These are phyloP conservation scores for Saccharomyces hybrid DNA, from an alignment of 1,139 yeast genomes.

Conservation along the genomic window DNA sequence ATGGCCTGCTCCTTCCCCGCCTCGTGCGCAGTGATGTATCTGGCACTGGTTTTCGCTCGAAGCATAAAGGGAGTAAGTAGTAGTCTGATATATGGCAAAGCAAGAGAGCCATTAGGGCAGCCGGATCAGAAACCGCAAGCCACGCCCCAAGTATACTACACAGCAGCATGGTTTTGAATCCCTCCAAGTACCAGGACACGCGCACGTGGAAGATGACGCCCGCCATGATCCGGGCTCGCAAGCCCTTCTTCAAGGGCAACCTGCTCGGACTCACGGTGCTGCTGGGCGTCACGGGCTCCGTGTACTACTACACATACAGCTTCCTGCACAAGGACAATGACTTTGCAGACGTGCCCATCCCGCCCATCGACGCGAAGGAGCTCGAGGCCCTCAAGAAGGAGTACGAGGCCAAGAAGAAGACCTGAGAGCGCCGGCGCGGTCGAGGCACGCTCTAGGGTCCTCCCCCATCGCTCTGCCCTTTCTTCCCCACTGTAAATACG, in stretches of 20 bases:
- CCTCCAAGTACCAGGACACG: constrained; percentile 59
- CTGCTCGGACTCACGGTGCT: constrained; percentile 52
- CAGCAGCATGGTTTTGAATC: constrained; percentile 23
- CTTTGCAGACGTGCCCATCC: constrained; percentile 84
- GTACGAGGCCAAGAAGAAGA: constrained; percentile 42
- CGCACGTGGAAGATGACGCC: constrained; percentile 86
- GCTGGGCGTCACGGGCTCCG: constrained; percentile 56
- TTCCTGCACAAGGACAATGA: constrained; percentile 68
- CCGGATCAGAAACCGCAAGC: neutral
- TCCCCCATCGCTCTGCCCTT: neutral
- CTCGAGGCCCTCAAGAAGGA: constrained; percentile 63
- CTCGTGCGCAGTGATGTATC: neutral
- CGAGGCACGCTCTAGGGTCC: neutral
- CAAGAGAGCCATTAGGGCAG: neutral
- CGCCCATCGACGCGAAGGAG: constrained; percentile 79
- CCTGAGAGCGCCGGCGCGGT: constrained; percentile 17
- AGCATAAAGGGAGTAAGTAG: neutral
- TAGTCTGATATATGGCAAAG: neutral
- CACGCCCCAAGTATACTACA: constrained; percentile 4
- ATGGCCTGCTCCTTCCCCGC: neutral
- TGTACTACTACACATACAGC: constrained; percentile 66
- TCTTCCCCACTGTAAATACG: constrained; percentile 2
- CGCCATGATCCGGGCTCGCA: constrained; percentile 82
- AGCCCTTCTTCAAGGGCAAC: constrained; percentile 76
- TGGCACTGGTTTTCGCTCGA: neutral